Evolutionary conservation across 441 rosid genomes (phyloP), one percentile per base, ranked within the genome.

Genomic region (Erysimum pusillum): DNA sequence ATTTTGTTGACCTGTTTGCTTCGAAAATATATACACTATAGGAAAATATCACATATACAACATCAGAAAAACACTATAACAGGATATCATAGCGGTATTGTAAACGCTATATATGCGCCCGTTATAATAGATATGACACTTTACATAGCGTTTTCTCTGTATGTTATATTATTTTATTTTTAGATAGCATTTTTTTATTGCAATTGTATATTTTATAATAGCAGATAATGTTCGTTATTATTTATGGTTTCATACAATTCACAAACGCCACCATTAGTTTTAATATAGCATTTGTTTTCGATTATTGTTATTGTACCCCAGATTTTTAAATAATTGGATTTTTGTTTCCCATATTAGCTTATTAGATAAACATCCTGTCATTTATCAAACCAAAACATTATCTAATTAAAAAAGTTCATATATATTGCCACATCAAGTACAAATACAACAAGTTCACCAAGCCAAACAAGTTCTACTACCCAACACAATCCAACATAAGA

Each of bases 401-500:
- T 41, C 45, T 38, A 38, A 38, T 38, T 9, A 12, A 38, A n/a
- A n/a, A n/a, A n/a, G n/a, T n/a, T n/a, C n/a, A n/a, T n/a, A n/a
- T 38, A 38, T 9, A 38, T 38, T 9, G 42, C 42, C 11, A 38
- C 42, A 38, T 9, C 12, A 38, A 38, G 42, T 9, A 38, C 45
- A 41, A 41, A 41, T 12, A 41, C 45, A 41, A 41, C 4, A 12
- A 41, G n/a, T 41, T 41, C 45, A 11, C 14, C 45, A 3, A 41
- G 45, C 45, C 45, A 41, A 63, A 42, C 52, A 63, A 63, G 52
- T 13, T 63, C 35, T 13, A 63, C 13, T 13, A 14, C 13, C 52
- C 67, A 63, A 63, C 36, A 7, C 13, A 62, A 20, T 62, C 49
- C 51, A 62, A 61, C 7, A 62, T 20, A 62, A 41, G 51, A 41